A percentile compares a stretch with the other conserved stretches of the same genome.
These are phyloP conservation scores for Bothriochloa decipiens DNA, from an alignment of 176 grass and related monocot species.

Conservation along the genomic window DNA sequence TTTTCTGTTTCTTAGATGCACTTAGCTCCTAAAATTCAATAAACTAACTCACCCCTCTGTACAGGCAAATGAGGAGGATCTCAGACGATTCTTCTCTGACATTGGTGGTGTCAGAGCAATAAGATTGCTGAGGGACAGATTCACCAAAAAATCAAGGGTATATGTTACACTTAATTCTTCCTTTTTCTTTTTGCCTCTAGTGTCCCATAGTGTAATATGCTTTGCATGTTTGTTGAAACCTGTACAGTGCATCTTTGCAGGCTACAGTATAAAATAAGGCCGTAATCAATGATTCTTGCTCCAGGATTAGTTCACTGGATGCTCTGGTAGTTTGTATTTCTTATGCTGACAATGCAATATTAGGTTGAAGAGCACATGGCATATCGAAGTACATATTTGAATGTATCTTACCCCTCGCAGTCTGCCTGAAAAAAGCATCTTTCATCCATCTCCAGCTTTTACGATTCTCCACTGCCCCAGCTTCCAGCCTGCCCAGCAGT, in stretches of 20 bases:
- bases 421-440: background rate
- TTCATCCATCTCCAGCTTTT: background rate
- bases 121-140: constrained; percentile 83
- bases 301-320: background rate
- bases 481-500: background rate
- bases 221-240: background rate
- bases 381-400: background rate
- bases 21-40: constrained; percentile 25
- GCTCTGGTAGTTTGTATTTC: constrained; percentile 5
- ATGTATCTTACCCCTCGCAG: background rate
- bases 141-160: constrained; percentile 85
- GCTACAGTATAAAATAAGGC: background rate
- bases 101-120: constrained; percentile 74
- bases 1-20: constrained; percentile 38
- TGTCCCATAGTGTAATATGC: background rate
- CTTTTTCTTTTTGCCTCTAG: background rate
- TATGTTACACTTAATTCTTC: constrained; percentile 2
- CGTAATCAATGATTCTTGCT: background rate
- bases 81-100: constrained; percentile 72
- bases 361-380: constrained; percentile 22
- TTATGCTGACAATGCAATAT: background rate
- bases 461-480: background rate
- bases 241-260: background rate
- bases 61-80: constrained; percentile 79
- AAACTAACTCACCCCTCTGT: constrained; percentile 40